Percentiles rank a stretch among this genome's conserved stretches.
Conservation (phyloP, 768 basidiomycete genomes). For the Leccinum rimulosum region DNA sequence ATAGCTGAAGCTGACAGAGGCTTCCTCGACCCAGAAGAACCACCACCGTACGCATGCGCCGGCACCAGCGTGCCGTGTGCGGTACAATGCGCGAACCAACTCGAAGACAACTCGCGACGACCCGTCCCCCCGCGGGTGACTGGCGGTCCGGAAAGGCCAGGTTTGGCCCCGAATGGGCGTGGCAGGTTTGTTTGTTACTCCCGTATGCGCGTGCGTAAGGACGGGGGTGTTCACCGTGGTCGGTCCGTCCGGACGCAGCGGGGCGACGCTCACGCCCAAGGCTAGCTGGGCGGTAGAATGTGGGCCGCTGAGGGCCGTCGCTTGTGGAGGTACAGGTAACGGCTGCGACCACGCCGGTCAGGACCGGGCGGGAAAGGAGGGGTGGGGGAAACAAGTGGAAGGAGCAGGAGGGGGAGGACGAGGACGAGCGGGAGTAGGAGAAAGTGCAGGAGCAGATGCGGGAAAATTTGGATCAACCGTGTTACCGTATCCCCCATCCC, state of each 20-base stretch:
- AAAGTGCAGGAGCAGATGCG: neutral
- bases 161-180: neutral
- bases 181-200: neutral
- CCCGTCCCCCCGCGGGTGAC: neutral
- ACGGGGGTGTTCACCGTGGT: neutral
- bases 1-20: neutral
- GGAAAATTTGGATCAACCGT: neutral
- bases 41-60: neutral
- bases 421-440: neutral
- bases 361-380: neutral
- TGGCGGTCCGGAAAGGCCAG: neutral
- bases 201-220: neutral
- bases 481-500: neutral
- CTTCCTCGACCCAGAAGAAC: too few species aligned
- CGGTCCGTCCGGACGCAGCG: neutral
- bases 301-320: neutral
- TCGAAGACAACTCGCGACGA: neutral
- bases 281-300: neutral
- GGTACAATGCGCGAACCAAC: neutral
- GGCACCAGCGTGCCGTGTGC: too few species aligned
- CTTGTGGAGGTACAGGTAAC: neutral
- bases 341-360: neutral
- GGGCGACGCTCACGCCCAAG: neutral
- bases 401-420: neutral
- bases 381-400: neutral